Percentiles rank a stretch among this genome's conserved stretches.
Evolutionary conservation across 805 yeast genomes (phyloP).

Genomic region (Sugiyamaella americana): DNA sequence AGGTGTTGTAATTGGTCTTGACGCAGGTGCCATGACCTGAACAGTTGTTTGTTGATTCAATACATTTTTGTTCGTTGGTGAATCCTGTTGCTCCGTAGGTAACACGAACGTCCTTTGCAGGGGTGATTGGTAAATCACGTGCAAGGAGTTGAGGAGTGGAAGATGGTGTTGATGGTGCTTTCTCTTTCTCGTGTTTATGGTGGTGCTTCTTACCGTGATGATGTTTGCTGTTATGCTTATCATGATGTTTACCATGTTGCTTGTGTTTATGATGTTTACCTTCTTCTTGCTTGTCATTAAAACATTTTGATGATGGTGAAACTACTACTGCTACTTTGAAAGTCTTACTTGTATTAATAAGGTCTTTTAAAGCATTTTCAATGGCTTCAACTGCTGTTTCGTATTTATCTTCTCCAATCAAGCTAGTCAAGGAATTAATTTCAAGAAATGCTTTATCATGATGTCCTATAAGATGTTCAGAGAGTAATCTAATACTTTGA

Average conservation of each 20-base stretch:
- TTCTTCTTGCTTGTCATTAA: neutral
- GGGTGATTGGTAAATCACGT: neutral
- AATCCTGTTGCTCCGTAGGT: neutral
- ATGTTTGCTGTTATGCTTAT: no score
- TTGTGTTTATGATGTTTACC: neutral
- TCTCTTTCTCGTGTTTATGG: neutral
- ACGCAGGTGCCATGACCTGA: slow-evolving; percentile 36
- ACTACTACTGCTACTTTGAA: neutral
- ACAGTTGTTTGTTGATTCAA: slow-evolving; percentile 30
- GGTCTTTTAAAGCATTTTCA: neutral
- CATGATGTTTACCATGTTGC: neutral
- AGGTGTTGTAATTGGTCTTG: slow-evolving; percentile 16
- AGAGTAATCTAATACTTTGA: neutral
- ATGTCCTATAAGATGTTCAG: neutral
- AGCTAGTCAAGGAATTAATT: neutral
- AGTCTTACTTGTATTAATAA: neutral
- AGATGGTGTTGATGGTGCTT: neutral
- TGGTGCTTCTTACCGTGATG: neutral
- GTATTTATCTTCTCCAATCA: neutral
- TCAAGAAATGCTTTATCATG: neutral
- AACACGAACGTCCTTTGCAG: neutral
- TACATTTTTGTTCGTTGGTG: slow-evolving; percentile 26
- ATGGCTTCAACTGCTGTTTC: neutral
- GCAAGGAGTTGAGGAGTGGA: no score
- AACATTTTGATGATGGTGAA: neutral